Evolutionary conservation across 2,329 filamentous ascomycete genomes (phyloP), one percentile per base, ranked within the genome.

Genomic region (Pseudocercospora pini-densiflorae): DNA sequence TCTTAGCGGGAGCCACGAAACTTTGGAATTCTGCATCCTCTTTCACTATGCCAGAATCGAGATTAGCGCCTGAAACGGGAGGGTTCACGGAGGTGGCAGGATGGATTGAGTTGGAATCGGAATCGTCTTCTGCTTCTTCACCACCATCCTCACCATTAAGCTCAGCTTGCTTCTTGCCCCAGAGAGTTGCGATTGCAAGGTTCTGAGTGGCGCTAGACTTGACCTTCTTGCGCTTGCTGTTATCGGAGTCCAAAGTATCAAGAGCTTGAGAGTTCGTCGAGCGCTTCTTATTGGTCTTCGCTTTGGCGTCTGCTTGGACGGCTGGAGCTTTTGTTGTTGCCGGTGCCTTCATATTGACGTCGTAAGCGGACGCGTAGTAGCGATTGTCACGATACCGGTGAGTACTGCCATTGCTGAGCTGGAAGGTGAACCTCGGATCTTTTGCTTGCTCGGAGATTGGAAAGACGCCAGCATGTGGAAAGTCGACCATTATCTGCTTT

Each of bases 391-490:
- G 70, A 47, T 74, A 74, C 27, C 68, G 62, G 45, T 68, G 68
- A n/a, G 31, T 49, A 14, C 27, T 59, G 33, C 71, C 72, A 19
- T 63, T 58, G 31, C 45, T 47, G 40, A 70, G 58, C 23, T 68
- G 59, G 45, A 75, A 67, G 12, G 53, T 60, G 61, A 65, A 70
- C 60, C 62, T 55, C 24, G 61, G 23, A 33, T 69, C 19, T 85
- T 85, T 0, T 85, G 81, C 5, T 83, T 83, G 7, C 85, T 90
- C 83, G 51, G 91, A 89, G 0, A 91, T 92, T 12, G 94, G 87
- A 74, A 96, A 95, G 2, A 95, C 92, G 5, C 92, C 92, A n/a
- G 91, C 88, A 70, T 95, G 92, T 45, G 94, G 93, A 71, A 91
- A 93, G 51, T 87, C 90, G 24, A 92, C 84, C 10, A 87, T 84